Percentiles rank a stretch among this genome's conserved stretches.
phyloP scores from a whole-genome alignment of 495 filamentous ascomycete genomes.

The Jackrogersella minutella region DNA sequence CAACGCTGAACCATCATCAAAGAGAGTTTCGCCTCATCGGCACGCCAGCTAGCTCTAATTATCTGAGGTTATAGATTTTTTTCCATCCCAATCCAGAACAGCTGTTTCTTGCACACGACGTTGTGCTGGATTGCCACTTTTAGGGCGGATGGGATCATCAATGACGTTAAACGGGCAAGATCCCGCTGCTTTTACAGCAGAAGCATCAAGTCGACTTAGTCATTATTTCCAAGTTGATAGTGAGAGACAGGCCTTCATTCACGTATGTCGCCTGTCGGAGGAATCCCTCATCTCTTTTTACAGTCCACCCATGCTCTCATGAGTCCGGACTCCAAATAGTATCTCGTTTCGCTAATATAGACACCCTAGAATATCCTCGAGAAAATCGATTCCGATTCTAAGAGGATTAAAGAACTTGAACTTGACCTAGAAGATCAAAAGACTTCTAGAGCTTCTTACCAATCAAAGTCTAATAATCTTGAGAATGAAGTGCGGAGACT shows the following conservation, averaged over 20 bases:
- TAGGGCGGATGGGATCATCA: conserved; percentile 33
- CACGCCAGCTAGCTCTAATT: background rate
- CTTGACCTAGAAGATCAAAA: conserved; percentile 46
- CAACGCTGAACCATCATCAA: background rate
- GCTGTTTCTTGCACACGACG: background rate
- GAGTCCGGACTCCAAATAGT: background rate
- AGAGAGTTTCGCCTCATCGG: background rate
- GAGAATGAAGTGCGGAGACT: conserved; percentile 33
- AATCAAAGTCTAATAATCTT: conserved; percentile 28
- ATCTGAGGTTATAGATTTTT: background rate
- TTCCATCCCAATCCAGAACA: background rate
- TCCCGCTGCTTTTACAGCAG: conserved; percentile 21
- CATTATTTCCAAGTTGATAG: conserved; percentile 39
- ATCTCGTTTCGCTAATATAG: conserved; percentile 9
- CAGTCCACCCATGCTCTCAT: background rate
- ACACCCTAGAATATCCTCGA: conserved; percentile 30
- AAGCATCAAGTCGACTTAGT: conserved; percentile 26
- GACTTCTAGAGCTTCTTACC: conserved; percentile 38
- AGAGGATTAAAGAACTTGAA: conserved; percentile 41
- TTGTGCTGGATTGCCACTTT: background rate
- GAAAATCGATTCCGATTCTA: conserved; percentile 26
- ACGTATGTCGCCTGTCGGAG: conserved; percentile 13
- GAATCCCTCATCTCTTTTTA: background rate
- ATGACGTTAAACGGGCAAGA: conserved; percentile 37
- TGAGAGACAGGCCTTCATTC: conserved; percentile 39